Conservation (phyloP, 352 stramenopile genomes). For the Globisporangium solare region DNA sequence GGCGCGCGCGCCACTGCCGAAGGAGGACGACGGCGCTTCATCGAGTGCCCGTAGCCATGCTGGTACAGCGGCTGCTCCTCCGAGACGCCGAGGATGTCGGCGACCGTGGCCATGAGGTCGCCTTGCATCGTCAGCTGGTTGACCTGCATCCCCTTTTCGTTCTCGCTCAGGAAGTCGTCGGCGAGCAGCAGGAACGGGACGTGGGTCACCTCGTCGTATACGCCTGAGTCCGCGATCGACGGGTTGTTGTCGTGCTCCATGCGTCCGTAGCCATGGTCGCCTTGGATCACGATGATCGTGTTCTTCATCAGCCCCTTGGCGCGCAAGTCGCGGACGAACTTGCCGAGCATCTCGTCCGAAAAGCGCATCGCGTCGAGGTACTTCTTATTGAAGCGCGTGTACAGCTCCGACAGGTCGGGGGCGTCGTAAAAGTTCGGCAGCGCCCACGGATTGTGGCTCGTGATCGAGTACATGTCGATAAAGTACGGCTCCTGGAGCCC, state of each 20-base stretch:
- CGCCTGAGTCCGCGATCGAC: conserved; percentile 48
- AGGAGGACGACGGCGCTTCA: conserved; percentile 40
- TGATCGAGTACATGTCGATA: conserved; percentile 79
- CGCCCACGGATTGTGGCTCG: conserved; percentile 63
- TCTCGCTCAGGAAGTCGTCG: conserved; percentile 48
- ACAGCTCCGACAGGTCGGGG: conserved; percentile 46
- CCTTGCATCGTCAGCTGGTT: conserved; percentile 66
- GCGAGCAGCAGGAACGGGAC: conserved; percentile 65
- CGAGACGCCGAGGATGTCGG: conserved; percentile 53
- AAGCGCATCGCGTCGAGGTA: conserved; percentile 73
- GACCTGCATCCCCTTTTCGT: conserved; percentile 41
- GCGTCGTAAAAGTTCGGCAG: conserved; percentile 39
- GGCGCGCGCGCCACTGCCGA: conserved; percentile 4
- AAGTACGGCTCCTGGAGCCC: conserved; percentile 63
- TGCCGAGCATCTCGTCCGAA: conserved; percentile 55
- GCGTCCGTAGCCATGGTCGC: conserved; percentile 61
- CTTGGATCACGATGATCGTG: conserved; percentile 66
- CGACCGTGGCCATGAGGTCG: conserved; percentile 69
- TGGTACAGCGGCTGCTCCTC: conserved; percentile 47
- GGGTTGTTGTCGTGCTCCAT: conserved; percentile 71
- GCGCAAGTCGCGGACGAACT: conserved; percentile 49
- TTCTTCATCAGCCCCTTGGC: conserved; percentile 62
- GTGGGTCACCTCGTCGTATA: conserved; percentile 60
- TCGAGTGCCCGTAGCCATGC: conserved; percentile 65
- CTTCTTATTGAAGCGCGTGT: conserved; percentile 64